Evolutionary conservation across 163 green algal genomes (phyloP).

Genomic region (Chloromonas sp.): DNA sequence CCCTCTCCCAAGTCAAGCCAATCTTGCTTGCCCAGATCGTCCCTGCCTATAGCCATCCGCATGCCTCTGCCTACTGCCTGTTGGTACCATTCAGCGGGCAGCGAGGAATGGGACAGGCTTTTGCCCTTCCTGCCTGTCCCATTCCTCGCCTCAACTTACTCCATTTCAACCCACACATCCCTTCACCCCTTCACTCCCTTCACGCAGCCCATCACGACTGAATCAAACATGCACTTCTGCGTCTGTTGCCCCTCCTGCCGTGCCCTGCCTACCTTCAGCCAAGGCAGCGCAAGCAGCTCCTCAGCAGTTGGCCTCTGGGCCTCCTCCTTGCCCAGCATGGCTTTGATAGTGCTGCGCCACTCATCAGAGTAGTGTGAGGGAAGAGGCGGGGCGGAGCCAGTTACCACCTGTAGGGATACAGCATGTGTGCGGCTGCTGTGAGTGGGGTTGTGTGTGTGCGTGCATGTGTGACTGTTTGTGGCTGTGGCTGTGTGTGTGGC

Average conservation of each 20-base stretch:
- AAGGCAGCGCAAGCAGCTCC: slow-evolving; percentile 22
- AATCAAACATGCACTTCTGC: background rate
- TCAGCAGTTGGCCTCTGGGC: slow-evolving; percentile 13
- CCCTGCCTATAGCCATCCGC: no score
- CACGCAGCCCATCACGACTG: no score
- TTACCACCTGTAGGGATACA: slow-evolving; percentile 17
- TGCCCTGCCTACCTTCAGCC: slow-evolving; percentile 19
- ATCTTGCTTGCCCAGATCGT: no score
- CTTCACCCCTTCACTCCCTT: no score
- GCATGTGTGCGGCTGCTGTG: background rate
- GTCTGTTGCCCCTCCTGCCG: background rate
- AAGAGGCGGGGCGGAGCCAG: background rate
- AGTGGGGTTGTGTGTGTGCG: background rate
- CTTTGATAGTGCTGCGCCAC: slow-evolving; percentile 13
- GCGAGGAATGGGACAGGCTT: no score
- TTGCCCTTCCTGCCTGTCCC: no score
- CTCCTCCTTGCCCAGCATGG: slow-evolving; percentile 29
- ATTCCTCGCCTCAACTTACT: no score
- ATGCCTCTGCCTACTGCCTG: no score
- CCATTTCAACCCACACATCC: no score
- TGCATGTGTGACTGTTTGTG: background rate
- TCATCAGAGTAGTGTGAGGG: slow-evolving; percentile 12
- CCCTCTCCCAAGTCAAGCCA: no score
- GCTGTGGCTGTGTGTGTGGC: background rate
- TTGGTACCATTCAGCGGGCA: no score